These are phyloP conservation scores for Cordyceps javanica DNA, from an alignment of 2,329 filamentous ascomycete genomes.

Conservation along the genomic window DNA sequence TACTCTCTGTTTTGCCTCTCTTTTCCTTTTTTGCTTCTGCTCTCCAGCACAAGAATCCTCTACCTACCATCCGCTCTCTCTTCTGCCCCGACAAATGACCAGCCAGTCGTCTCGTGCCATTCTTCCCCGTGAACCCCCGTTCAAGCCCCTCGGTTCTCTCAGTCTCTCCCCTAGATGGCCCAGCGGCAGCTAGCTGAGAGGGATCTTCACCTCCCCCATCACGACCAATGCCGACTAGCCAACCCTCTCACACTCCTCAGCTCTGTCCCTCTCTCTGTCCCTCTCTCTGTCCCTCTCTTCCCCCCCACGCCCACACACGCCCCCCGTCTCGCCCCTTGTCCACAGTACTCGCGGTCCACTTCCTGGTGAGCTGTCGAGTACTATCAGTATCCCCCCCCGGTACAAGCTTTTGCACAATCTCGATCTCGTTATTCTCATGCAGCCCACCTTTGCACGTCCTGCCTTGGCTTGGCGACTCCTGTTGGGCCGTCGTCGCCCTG, in stretches of 20 bases:
- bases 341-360: not conserved
- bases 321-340: not conserved
- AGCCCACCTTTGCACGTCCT: not conserved
- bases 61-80: too few species aligned
- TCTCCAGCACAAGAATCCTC: too few species aligned
- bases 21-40: not conserved
- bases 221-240: too few species aligned
- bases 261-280: not conserved
- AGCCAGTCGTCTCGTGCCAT: too few species aligned
- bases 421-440: slow-evolving; percentile 1
- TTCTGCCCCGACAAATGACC: too few species aligned
- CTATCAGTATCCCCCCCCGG: not conserved
- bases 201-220: too few species aligned
- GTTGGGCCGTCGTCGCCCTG: not conserved
- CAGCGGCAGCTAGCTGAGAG: too few species aligned
- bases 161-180: too few species aligned
- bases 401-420: slow-evolving; percentile 7
- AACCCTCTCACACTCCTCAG: not conserved
- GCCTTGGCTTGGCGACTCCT: not conserved
- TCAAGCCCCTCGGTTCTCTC: too few species aligned
- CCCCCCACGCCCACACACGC: not conserved
- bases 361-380: not conserved
- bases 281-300: not conserved
- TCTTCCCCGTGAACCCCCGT: too few species aligned
- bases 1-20: not conserved